A percentile compares a stretch with the other conserved stretches of the same genome.
These are phyloP conservation scores for Globisporangium camurandrum DNA, from an alignment of 352 stramenopile genomes.

Conservation along the genomic window DNA sequence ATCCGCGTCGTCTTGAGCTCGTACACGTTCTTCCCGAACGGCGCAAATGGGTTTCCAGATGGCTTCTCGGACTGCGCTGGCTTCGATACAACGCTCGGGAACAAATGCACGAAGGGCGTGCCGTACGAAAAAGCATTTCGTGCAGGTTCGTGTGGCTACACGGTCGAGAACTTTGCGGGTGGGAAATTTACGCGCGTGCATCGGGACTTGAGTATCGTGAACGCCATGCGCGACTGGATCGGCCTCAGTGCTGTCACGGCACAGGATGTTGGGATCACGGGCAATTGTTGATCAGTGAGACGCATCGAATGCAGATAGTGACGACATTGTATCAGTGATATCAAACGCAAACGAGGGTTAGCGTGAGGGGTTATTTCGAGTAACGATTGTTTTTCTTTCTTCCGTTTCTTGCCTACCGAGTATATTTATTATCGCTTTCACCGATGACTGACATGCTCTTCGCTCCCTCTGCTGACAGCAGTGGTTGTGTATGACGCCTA, in stretches of 20 bases:
- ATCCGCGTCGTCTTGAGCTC: slow-evolving; percentile 66
- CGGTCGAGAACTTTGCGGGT: slow-evolving; percentile 33
- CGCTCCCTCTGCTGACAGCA: too few relatives aligned
- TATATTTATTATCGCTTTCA: too few relatives aligned
- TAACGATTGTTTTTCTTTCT: too few relatives aligned
- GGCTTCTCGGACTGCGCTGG: slow-evolving; percentile 30
- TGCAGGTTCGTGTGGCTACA: slow-evolving; percentile 43
- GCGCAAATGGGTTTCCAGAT: slow-evolving; percentile 50
- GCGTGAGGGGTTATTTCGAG: too few relatives aligned
- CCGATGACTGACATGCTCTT: too few relatives aligned
- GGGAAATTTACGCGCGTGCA: slow-evolving; percentile 59
- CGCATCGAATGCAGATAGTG: too few relatives aligned
- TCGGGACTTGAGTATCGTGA: slow-evolving; percentile 57
- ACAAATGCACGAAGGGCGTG: slow-evolving; percentile 27
- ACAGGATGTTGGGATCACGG: slow-evolving; percentile 27
- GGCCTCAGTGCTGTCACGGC: slow-evolving; percentile 22
- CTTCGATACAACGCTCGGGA: slow-evolving; percentile 23
- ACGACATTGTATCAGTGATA: too few relatives aligned
- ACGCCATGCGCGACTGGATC: slow-evolving; percentile 52
- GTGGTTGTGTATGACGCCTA: too few relatives aligned
- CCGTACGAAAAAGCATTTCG: slow-evolving; percentile 45
- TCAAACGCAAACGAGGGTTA: too few relatives aligned
- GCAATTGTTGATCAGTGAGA: slow-evolving; percentile 34
- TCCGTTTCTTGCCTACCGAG: too few relatives aligned
- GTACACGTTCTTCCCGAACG: slow-evolving; percentile 47